Conservation (phyloP, 2,329 filamentous ascomycete species). For the Claviceps sp. region DNA sequence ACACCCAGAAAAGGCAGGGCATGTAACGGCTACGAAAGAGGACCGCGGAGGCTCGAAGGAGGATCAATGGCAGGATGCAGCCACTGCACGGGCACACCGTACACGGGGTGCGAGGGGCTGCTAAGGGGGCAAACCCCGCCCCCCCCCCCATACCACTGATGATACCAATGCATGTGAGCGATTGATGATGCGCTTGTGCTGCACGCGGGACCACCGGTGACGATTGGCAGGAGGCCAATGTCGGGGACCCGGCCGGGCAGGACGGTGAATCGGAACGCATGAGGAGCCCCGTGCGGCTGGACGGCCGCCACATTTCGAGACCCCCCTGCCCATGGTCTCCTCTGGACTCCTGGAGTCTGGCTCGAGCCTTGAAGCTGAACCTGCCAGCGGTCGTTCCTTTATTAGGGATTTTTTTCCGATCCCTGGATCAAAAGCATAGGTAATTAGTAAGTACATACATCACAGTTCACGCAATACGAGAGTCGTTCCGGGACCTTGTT, state of each 20-base stretch:
- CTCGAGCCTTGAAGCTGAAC: too few relatives aligned
- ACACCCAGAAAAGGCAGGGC: background rate
- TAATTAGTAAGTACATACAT: too few relatives aligned
- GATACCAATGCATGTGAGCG: background rate
- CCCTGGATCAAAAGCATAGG: too few relatives aligned
- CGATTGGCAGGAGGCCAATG: background rate
- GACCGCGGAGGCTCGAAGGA: background rate
- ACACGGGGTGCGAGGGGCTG: too few relatives aligned
- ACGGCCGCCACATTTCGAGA: background rate
- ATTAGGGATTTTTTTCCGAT: too few relatives aligned
- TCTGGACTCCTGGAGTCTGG: too few relatives aligned
- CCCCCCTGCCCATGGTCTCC: background rate
- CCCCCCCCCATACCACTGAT: background rate
- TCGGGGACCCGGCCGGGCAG: too few relatives aligned
- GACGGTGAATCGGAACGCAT: too few relatives aligned
- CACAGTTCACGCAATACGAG: too few relatives aligned
- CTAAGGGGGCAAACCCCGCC: background rate
- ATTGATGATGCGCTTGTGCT: background rate
- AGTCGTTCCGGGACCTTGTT: too few relatives aligned
- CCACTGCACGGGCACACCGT: background rate
- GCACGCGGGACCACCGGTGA: background rate
- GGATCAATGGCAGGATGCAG: background rate
- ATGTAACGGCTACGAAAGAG: background rate
- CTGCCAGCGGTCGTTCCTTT: too few relatives aligned
- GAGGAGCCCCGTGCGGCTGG: background rate